These are phyloP conservation scores for Botrytis tulipae DNA, from an alignment of 2,329 filamentous ascomycete species.

Conservation along the genomic window DNA sequence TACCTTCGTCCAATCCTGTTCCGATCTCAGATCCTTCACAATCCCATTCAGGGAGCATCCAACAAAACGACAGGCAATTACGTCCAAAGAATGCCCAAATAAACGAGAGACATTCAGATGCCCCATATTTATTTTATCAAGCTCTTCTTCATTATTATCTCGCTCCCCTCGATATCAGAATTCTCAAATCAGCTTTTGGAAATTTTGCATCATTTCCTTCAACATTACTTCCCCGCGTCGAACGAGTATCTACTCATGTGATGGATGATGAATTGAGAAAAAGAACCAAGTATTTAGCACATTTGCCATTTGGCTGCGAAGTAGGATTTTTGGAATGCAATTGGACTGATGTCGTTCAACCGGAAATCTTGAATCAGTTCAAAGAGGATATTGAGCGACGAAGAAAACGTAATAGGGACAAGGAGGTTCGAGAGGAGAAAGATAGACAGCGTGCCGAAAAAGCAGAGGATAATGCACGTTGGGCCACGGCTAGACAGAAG, in stretches of 20 bases:
- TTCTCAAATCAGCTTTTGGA: slow-evolving; percentile 68
- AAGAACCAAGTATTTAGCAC: slow-evolving; percentile 66
- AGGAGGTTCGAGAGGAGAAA: slow-evolving; percentile 68
- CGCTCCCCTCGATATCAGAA: slow-evolving; percentile 70
- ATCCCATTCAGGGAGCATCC: background rate
- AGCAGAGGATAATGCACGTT: slow-evolving; percentile 64
- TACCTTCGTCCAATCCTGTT: background rate
- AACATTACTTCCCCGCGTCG: slow-evolving; percentile 67
- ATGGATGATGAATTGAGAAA: slow-evolving; percentile 70
- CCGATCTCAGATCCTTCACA: slow-evolving; percentile 1
- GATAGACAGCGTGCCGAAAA: slow-evolving; percentile 67
- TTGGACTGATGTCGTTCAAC: slow-evolving; percentile 67
- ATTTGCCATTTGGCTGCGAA: slow-evolving; percentile 70
- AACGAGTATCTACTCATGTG: slow-evolving; percentile 68
- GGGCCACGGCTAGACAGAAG: slow-evolving; percentile 56
- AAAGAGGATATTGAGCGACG: slow-evolving; percentile 60
- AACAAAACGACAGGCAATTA: slow-evolving; percentile 7
- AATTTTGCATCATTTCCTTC: slow-evolving; percentile 66
- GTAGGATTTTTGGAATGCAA: slow-evolving; percentile 73
- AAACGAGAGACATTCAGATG: slow-evolving; percentile 28
- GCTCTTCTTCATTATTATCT: slow-evolving; percentile 70
- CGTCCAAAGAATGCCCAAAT: slow-evolving; percentile 1
- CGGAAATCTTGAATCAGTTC: slow-evolving; percentile 61
- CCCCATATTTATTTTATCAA: slow-evolving; percentile 69
- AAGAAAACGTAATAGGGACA: slow-evolving; percentile 63